A percentile compares a stretch with the other conserved stretches of the same genome.
Evolutionary conservation across 106 monocot species (phyloP).

Genomic region (Platanthera guangdongensis): DNA sequence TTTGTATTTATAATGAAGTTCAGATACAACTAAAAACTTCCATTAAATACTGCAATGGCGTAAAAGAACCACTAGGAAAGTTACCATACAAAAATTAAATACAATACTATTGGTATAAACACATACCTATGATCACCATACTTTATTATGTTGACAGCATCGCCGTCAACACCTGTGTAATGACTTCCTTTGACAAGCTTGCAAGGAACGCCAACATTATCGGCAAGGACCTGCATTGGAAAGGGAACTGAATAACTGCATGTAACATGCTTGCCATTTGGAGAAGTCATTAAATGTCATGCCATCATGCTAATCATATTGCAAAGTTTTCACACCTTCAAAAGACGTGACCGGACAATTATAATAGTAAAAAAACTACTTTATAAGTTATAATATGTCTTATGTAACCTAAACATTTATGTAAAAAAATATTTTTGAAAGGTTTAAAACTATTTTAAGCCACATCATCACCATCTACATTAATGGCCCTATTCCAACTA

Average conservation of each 20-base stretch:
- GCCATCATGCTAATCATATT: background rate
- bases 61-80: background rate
- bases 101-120: background rate
- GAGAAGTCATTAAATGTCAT: background rate
- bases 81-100: background rate
- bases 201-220: constrained; percentile 88
- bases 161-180: constrained; percentile 89
- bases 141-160: constrained; percentile 94
- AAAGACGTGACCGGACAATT: background rate
- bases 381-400: too few relatives aligned
- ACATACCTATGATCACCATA: constrained; percentile 49
- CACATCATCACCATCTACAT: too few relatives aligned
- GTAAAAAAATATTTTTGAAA: too few relatives aligned
- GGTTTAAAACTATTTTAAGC: too few relatives aligned
- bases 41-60: background rate
- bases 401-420: too few relatives aligned
- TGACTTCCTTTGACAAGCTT: constrained; percentile 94
- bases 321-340: background rate
- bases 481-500: too few relatives aligned
- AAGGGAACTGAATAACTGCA: background rate
- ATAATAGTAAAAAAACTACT: too few relatives aligned
- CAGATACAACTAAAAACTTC: background rate
- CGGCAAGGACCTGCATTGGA: constrained; percentile 72
- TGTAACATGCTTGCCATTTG: background rate
- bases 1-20: background rate